Evolutionary conservation across 108 stramenopile genomes (phyloP), one percentile per base, ranked within the genome.

Genomic region (Stephanodiscus minutulus): DNA sequence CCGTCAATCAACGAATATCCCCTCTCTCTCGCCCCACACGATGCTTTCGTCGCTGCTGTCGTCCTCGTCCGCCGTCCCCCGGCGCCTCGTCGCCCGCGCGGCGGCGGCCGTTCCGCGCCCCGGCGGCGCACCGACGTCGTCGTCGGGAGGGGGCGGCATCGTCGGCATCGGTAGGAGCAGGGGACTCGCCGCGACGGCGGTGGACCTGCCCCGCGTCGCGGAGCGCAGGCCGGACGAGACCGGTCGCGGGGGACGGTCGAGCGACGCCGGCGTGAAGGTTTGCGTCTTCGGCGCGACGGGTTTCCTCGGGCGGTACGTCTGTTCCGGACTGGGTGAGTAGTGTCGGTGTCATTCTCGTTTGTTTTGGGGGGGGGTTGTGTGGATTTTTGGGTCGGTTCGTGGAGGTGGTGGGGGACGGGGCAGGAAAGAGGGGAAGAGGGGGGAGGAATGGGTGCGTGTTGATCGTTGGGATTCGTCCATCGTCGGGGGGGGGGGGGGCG

Each of bases 271-370:
- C 25, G 50, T 93, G 54, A 89, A 85, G 62, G 88, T 96, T 13
- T 88, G 90, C 17, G 72, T 97, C 31, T 98, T 98, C 72, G 98
- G 98, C 22, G 96, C 95, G 20, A 87, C 88, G 39, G 98, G 98
- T 24, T 97, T 98, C 70, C 79, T 98, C 44, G 97, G 97, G 37
- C 85, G 91, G 17, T 96, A 95, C 70, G 91, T 97, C 58, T 91
- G 85, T 66, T 56, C 67, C 68, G 82, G 91, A 73, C 76, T 92
- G 49, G 90, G 91, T 84, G 72, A 61, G 89, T 83, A 43, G 1
- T 35, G 2, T 39, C n/a, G n/a, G n/a, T n/a, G n/a, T n/a, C n/a
- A n/a, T n/a, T n/a, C 25, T 13, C 17, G 27, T 62, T 47, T 31
- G 29, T 49, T 52, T 44, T 47, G 66, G 22, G 7, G 11, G 54